Evolutionary conservation across 2,329 filamentous ascomycete genomes (phyloP), one percentile per base, ranked within the genome.

Genomic region (Fusarium guadeloupense): DNA sequence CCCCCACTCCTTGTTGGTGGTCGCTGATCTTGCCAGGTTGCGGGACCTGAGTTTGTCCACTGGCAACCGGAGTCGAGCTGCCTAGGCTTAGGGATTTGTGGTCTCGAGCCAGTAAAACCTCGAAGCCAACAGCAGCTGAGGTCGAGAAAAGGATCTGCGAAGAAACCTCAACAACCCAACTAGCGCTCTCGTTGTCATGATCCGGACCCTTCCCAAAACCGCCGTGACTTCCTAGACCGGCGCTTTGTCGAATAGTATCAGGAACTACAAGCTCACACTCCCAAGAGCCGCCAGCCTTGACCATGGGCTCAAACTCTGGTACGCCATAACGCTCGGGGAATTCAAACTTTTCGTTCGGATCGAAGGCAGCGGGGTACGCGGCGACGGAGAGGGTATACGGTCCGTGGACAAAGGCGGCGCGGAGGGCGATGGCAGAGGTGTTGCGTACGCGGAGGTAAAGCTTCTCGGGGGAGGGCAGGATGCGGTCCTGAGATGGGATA

Each of bases 81-180:
- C 78, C 89, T 17, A 93, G 76, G 54, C 87, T 89, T 39, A 97
- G 75, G 35, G 92, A 95, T 72, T 92, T 91, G 72, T 92, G 87
- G 73, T 99, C 94, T 49, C 94, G 85, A 23, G 91, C 92, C 26
- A 99, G 82, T 30, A 97, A 77, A 20, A 99, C 75, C 74, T 99
- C 95, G 73, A 92, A 99, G 65, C 89, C 87, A 4, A 98, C 94
- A 12, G 89, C 89, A 2, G 93, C 95, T 26, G 91, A 93, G 23
- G 85, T 88, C 3, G 95, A 98, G 74, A 99, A 99, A 41, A 99
- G 87, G 60, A 98, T 91, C 76, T 99, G 95, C 14, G 92, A 96
- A 31, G 92, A 81, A 38, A 99, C 86, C 77, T 99, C 95, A 39
- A 99, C 86, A 48, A 97, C 82, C 95, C 95, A 99, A 19, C 88